Evolutionary conservation across 345 rosid species (phyloP).

Genomic region (Pistacia vera): DNA sequence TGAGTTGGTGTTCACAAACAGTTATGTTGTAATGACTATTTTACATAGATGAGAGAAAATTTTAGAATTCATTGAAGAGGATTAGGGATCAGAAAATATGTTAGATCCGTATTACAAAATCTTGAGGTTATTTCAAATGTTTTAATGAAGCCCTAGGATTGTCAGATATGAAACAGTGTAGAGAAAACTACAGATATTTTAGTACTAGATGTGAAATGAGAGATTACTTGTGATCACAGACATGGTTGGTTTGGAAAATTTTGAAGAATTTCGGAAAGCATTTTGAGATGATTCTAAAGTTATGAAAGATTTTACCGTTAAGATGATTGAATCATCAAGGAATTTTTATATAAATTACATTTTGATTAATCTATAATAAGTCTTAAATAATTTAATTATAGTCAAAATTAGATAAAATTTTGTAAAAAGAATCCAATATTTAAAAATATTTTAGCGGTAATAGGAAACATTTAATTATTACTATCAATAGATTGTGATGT

Average conservation of each 20-base stretch:
- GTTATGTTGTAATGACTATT: not conserved
- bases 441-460: no score
- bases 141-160: not conserved
- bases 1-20: not conserved
- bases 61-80: not conserved
- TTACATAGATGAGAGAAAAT: not conserved
- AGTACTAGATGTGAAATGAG: not conserved
- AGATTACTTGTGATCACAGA: not conserved
- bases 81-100: not conserved
- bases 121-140: not conserved
- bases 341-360: no score
- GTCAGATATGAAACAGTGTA: not conserved
- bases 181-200: not conserved
- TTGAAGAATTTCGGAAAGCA: not conserved
- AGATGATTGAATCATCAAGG: not conserved
- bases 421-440: no score
- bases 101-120: not conserved
- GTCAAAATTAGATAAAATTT: no score
- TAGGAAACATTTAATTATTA: no score
- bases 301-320: not conserved
- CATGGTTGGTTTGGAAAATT: no score
- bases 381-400: no score
- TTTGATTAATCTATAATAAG: no score
- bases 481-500: not conserved
- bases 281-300: not conserved